A percentile compares a stretch with the other conserved stretches of the same genome.
phyloP scores from a whole-genome alignment of 2,329 filamentous ascomycete genomes.

The Tolypocladium ophioglossoides region DNA sequence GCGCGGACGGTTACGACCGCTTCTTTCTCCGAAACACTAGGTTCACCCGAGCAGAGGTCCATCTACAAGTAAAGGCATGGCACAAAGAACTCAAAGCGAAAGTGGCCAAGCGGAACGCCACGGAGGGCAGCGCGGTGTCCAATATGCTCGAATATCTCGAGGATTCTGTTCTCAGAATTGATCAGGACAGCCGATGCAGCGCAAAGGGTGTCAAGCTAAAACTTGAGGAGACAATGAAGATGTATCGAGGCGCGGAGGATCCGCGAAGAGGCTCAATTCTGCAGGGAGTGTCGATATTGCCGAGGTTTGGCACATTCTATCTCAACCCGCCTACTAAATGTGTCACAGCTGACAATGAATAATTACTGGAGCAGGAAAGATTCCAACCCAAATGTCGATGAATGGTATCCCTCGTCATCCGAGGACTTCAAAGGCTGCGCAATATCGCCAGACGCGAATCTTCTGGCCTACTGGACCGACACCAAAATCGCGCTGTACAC shows the following conservation, averaged over 20 bases:
- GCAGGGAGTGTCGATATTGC: not conserved
- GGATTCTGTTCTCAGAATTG: not conserved
- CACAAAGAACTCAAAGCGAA: slow-evolving; percentile 8
- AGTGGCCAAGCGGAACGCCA: slow-evolving; percentile 6
- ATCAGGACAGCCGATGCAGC: not conserved
- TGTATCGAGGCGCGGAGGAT: slow-evolving; percentile 1
- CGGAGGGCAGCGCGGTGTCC: slow-evolving; percentile 12
- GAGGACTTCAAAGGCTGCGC: slow-evolving; percentile 15
- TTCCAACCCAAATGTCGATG: not conserved
- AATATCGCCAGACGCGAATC: slow-evolving; percentile 14
- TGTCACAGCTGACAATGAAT: not conserved
- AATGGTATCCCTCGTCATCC: slow-evolving; percentile 5
- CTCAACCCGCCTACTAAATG: too few species aligned
- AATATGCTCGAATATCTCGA: slow-evolving; percentile 17
- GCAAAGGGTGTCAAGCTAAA: not conserved
- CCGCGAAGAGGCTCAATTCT: not conserved
- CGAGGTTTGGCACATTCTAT: too few species aligned
- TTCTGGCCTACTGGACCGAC: slow-evolving; percentile 18
- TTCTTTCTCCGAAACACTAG: slow-evolving; percentile 10
- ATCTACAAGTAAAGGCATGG: slow-evolving; percentile 9
- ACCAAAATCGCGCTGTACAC: slow-evolving; percentile 15
- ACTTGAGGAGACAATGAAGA: not conserved
- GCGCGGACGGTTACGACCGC: slow-evolving; percentile 12
- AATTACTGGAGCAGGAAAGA: not conserved
- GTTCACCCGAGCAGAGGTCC: slow-evolving; percentile 5